Base-by-base conservation (phyloP, 495 filamentous ascomycete genomes). In the Friedmanniomyces endolithicus region DNA sequence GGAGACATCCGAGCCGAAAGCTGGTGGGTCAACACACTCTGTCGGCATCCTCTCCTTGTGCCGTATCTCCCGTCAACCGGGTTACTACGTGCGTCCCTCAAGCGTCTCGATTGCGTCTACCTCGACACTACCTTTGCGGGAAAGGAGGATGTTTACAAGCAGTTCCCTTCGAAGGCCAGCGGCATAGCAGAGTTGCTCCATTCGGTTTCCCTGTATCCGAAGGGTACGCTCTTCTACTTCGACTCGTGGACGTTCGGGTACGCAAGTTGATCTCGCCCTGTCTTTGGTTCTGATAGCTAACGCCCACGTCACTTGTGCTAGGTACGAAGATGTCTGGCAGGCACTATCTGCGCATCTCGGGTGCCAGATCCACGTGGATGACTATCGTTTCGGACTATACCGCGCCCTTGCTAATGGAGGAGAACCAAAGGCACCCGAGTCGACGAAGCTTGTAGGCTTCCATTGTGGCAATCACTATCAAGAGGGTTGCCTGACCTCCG, bases 221-320 rank as follows among this genome's bases (percentile, higher is more conserved):
- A 71, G 11, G 78, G 90, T 22, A 94, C 87, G 0, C 69, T 81
- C 6, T 95, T 96, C 62, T 85, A 94, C 67, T 78, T 97, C 47
- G 76, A 87, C 47, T 78, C 89, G 1, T 96, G 90, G 90, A 97
- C 90, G 1, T 94, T 92, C 65, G 90, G 90, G 48, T 83, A 77
- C 16, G 37, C 16, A 6, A 14, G 6, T 14, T 4, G 16, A 31
- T 3, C 9, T 31, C 27, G 9, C 9, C 27, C 27, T 9, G 9
- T 31, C 4, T 3, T 3, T 31, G 27, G 16, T 4, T 6, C 6
- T 41, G 2, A n/a, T 14, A 41, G 17, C 37, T 41, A 14, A 41
- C 12, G 27, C 27, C 27, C 27, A 9, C 27, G 27, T 31, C 27
- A 41, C 37, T 19, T 4, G 12, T 14, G 6, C 12, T 14, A 41